phyloP scores from a whole-genome alignment of 2,329 filamentous ascomycete genomes.

The Calcarisporium arbuscula region DNA sequence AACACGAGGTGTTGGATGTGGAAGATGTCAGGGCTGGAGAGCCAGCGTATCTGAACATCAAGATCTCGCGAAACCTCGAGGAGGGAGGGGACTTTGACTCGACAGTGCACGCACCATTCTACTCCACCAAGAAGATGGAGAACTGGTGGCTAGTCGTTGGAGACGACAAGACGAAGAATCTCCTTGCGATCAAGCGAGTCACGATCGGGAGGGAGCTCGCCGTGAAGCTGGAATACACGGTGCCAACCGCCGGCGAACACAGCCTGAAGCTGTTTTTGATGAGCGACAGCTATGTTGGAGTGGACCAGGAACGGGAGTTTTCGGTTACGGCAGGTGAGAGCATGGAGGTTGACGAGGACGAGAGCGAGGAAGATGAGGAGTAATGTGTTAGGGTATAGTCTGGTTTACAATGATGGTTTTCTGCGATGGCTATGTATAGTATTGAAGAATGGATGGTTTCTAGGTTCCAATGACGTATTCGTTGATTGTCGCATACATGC shows the following conservation, averaged over 20 bases:
- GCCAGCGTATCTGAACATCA: constrained; percentile 75
- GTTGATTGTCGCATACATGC: too few species aligned
- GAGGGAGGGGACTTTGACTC: constrained; percentile 65
- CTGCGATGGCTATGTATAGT: constrained; percentile 24
- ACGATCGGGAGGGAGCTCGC: constrained; percentile 76
- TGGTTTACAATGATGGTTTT: background rate
- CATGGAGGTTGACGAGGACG: constrained; percentile 89
- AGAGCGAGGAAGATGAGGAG: constrained; percentile 62
- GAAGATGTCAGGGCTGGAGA: constrained; percentile 75
- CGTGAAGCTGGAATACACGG: constrained; percentile 78
- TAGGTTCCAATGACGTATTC: too few species aligned
- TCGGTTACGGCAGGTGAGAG: constrained; percentile 80
- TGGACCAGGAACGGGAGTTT: constrained; percentile 93
- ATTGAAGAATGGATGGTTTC: too few species aligned
- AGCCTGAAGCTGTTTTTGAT: constrained; percentile 89
- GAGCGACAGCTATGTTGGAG: constrained; percentile 94
- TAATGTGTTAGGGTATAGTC: too few species aligned
- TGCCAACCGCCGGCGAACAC: constrained; percentile 77
- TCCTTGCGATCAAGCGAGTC: constrained; percentile 91
- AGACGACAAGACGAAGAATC: constrained; percentile 79
- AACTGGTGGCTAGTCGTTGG: constrained; percentile 98
- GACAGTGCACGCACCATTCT: constrained; percentile 91
- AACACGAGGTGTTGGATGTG: constrained; percentile 77
- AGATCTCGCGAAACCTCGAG: constrained; percentile 77
- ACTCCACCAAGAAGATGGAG: constrained; percentile 85